Base-by-base conservation (phyloP, 208 protist species). In the Leishmania gerbilli region DNA sequence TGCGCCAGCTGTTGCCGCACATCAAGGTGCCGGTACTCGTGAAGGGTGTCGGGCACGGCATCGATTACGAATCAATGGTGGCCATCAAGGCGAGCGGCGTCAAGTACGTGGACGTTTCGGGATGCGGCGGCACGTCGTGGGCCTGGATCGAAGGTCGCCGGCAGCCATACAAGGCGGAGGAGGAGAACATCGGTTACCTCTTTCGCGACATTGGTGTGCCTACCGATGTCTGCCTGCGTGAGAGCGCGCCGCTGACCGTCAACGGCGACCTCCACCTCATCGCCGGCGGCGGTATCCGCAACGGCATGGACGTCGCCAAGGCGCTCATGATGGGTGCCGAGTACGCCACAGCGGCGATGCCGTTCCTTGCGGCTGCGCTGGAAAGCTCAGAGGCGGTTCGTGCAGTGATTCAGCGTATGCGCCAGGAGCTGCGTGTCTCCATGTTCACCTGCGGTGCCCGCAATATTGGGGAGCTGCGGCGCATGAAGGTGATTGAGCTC, bases 101-200 rank as follows among this genome's bases (percentile, higher is more conserved):
- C n/a, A 90, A 92, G 76, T 96, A 93, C 81, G 88, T 98, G 56
- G 95, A 98, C 79, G 89, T 98, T 24, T 96, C 95, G 2, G 95
- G 95, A 60, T 95, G 89, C 83, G 95, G 95, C 34, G 95, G 95
- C n/a, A 97, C 93, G 27, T 97, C 93, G 55, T 98, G 95, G 95
- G 92, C 95, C 24, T 98, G 95, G 94, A 98, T 98, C 78, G 95
- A 98, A 76, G 95, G 95, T 31, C 87, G 90, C 69, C 92, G 95
- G 24, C 93, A 95, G 65, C 77, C 78, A 31, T 90, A 91, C 82
- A 71, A 80, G 13, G 76, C 80, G 0, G 92, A 95, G 72, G 71
- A 87, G 67, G 89, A 94, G 72, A 97, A 95, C 86, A 76, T 98
- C 19, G 95, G 95, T 60, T 98, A 92, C 79, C 79, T 98, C 62